Conservation (phyloP, 768 basidiomycete species). For the Rhizopogon vinicolor region DNA sequence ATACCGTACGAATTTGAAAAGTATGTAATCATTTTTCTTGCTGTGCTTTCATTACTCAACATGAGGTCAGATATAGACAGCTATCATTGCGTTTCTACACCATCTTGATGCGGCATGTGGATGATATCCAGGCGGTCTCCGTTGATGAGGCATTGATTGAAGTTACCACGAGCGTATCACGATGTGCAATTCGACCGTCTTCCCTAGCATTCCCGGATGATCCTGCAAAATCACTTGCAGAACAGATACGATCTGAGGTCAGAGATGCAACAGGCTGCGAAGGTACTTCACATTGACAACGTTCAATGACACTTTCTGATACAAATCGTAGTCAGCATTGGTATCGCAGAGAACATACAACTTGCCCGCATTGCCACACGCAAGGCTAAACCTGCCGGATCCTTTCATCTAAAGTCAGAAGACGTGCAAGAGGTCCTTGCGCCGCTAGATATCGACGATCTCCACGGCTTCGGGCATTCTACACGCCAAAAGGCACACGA, state of each 20-base stretch:
- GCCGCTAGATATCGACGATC: conserved; percentile 68
- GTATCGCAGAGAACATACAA: conserved; percentile 87
- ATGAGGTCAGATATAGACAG: conserved; percentile 66
- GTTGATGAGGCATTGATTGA: conserved; percentile 96
- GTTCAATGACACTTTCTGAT: background rate
- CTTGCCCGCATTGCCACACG: conserved; percentile 91
- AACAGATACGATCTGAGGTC: conserved; percentile 75
- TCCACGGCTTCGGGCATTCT: conserved; percentile 85
- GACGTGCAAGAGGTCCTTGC: conserved; percentile 53
- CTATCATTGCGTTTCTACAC: conserved; percentile 88
- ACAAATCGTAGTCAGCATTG: conserved; percentile 72
- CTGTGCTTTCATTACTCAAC: background rate
- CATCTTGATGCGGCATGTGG: conserved; percentile 83
- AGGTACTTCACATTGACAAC: conserved; percentile 37
- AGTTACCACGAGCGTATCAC: conserved; percentile 59
- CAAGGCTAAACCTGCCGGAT: conserved; percentile 85
- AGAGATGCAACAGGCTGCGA: conserved; percentile 79
- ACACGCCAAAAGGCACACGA: conserved; percentile 74
- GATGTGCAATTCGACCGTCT: conserved; percentile 19
- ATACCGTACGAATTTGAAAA: conserved; percentile 94
- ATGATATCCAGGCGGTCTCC: conserved; percentile 92
- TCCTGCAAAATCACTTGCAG: conserved; percentile 73
- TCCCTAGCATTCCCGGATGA: conserved; percentile 34
- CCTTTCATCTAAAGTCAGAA: conserved; percentile 63
- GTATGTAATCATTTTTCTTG: conserved; percentile 29